Conservation (phyloP, 371 early-diverging fungal species). For the Apophysomyces trapeziformis region DNA sequence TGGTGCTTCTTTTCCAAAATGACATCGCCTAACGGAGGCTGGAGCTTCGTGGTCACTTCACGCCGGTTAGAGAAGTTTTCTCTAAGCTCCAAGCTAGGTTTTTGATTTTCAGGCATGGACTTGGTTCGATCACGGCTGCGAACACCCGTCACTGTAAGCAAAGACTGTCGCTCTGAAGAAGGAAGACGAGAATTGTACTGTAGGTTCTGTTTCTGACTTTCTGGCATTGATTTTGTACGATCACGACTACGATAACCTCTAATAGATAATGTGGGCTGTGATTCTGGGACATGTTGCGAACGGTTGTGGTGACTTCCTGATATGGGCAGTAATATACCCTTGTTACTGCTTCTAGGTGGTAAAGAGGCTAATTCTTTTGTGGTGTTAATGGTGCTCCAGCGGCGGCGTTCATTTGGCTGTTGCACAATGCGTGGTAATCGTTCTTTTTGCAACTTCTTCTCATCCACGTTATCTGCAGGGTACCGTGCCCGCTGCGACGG, state of each 20-base stretch:
- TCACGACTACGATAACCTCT: slow-evolving; percentile 11
- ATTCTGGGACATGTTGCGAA: not conserved
- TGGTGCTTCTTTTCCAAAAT: not conserved
- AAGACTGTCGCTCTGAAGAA: not conserved
- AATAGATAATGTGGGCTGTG: slow-evolving; percentile 5
- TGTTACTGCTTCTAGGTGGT: slow-evolving; percentile 4
- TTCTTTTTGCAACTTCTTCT: not conserved
- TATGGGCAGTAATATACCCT: not conserved
- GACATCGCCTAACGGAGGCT: not conserved
- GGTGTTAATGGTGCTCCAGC: slow-evolving; percentile 12
- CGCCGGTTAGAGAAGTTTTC: no score
- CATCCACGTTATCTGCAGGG: not conserved
- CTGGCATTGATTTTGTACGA: slow-evolving; percentile 11
- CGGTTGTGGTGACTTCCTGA: not conserved
- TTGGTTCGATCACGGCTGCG: not conserved
- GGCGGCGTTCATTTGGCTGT: not conserved
- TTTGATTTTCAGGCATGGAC: slow-evolving; percentile 3
- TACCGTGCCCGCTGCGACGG: not conserved
- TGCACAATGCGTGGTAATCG: not conserved
- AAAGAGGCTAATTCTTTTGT: not conserved
- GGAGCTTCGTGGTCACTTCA: not conserved
- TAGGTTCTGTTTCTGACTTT: slow-evolving; percentile 9
- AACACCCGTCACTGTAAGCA: not conserved
- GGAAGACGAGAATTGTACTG: not conserved
- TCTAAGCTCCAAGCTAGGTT: not conserved